Evolutionary conservation across 768 basidiomycete species (phyloP).

Genomic region (Fomitopsis serialis): DNA sequence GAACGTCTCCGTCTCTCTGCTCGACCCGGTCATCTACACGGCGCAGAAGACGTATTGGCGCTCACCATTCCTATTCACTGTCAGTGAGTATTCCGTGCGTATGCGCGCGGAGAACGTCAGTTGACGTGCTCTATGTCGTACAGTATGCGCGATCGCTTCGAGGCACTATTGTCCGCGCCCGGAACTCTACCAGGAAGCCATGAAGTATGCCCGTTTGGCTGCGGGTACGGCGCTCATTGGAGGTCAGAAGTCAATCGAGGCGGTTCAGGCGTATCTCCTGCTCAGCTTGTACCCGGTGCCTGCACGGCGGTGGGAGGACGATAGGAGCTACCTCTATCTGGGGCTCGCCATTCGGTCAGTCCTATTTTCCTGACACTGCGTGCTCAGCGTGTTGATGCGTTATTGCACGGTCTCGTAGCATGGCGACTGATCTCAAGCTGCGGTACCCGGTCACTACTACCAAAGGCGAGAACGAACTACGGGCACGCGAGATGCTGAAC

Average conservation of each 20-base stretch:
- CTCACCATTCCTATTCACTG: slow-evolving; percentile 89
- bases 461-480: slow-evolving; percentile 72
- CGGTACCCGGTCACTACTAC: slow-evolving; percentile 65
- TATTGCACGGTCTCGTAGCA: slow-evolving; percentile 40
- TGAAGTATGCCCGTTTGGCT: slow-evolving; percentile 72
- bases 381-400: no score
- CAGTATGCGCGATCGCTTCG: slow-evolving; percentile 86
- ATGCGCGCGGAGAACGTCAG: neutral
- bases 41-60: slow-evolving; percentile 76
- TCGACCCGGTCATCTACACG: slow-evolving; percentile 82
- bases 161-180: slow-evolving; percentile 71
- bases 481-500: slow-evolving; percentile 83
- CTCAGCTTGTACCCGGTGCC: slow-evolving; percentile 75
- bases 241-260: slow-evolving; percentile 78
- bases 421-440: slow-evolving; percentile 86
- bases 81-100: slow-evolving; percentile 49
- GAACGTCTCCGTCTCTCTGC: slow-evolving; percentile 71
- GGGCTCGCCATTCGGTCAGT: slow-evolving; percentile 80
- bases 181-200: slow-evolving; percentile 61
- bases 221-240: slow-evolving; percentile 74
- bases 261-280: slow-evolving; percentile 78
- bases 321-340: slow-evolving; percentile 85
- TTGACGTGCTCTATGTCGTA: neutral
- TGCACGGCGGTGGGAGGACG: slow-evolving; percentile 80
- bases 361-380: no score